Conservation (phyloP, 495 filamentous ascomycete species). For the Talaromyces trachyspermus region DNA sequence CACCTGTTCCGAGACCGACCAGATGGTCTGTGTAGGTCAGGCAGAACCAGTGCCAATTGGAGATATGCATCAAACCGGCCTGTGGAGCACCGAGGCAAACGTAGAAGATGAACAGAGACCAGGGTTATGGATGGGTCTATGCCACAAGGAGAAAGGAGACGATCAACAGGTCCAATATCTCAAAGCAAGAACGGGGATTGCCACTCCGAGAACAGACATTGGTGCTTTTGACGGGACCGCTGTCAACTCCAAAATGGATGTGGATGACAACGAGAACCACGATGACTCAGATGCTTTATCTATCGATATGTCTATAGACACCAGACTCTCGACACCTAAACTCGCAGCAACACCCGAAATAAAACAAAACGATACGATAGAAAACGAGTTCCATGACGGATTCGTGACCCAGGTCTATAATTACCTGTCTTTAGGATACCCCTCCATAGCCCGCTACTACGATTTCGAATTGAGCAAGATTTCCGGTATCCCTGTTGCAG, state of each 20-base stretch:
- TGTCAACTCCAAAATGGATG: neutral
- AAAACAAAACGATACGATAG: conserved; percentile 42
- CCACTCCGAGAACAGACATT: conserved; percentile 18
- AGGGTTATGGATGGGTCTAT: conserved; percentile 64
- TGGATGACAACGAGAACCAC: neutral
- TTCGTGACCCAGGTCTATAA: conserved; percentile 95
- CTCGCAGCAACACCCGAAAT: conserved; percentile 10
- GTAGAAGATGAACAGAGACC: conserved; percentile 26
- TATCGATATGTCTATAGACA: neutral
- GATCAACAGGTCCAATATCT: conserved; percentile 4
- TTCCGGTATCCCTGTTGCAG: conserved; percentile 53
- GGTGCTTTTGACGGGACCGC: no score
- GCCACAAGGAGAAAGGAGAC: conserved; percentile 18
- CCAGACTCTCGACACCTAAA: neutral
- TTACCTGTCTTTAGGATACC: conserved; percentile 87
- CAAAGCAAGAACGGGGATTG: conserved; percentile 14
- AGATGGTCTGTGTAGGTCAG: conserved; percentile 29
- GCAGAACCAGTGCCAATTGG: conserved; percentile 33
- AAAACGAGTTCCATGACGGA: conserved; percentile 66
- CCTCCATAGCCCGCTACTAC: conserved; percentile 70
- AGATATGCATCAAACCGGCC: conserved; percentile 23
- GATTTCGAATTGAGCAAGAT: conserved; percentile 79
- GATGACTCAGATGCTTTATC: neutral
- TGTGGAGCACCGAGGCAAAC: conserved; percentile 32
- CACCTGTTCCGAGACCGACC: conserved; percentile 67